phyloP scores from a whole-genome alignment of 1,284 basidiomycete species.

The Gymnopus androsaceus region DNA sequence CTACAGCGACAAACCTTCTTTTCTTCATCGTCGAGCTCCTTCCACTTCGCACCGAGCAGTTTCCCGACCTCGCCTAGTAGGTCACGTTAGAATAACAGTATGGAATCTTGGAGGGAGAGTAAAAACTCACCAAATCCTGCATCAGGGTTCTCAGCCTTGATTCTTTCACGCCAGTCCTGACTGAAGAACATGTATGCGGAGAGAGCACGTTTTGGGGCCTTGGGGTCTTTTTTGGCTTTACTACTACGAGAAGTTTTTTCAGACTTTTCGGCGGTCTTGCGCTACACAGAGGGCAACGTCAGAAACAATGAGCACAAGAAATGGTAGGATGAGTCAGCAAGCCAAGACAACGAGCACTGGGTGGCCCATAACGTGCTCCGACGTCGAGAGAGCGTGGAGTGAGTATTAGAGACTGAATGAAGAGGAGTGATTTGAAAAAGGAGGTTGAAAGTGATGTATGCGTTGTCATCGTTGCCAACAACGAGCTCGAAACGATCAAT shows the following conservation, averaged over 20 bases:
- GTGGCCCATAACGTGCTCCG: neutral
- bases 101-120: slow-evolving; percentile 6
- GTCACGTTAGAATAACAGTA: slow-evolving; percentile 9
- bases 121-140: slow-evolving; percentile 81
- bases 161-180: slow-evolving; percentile 92
- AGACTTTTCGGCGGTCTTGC: slow-evolving; percentile 74
- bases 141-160: slow-evolving; percentile 94
- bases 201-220: slow-evolving; percentile 86
- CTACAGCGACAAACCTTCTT: slow-evolving; percentile 65
- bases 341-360: neutral
- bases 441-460: slow-evolving; percentile 12
- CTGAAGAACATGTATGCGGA: slow-evolving; percentile 99
- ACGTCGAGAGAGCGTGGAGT: neutral
- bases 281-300: slow-evolving; percentile 40
- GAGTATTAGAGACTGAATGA: neutral
- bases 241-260: slow-evolving; percentile 56
- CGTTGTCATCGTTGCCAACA: slow-evolving; percentile 15
- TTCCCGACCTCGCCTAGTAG: slow-evolving; percentile 86
- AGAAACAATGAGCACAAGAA: neutral
- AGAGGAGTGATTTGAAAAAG: slow-evolving; percentile 8
- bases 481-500: neutral
- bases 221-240: slow-evolving; percentile 77
- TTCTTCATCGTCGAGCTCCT: slow-evolving; percentile 81
- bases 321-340: neutral
- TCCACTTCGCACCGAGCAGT: slow-evolving; percentile 88